Conservation (phyloP, 2,329 filamentous ascomycete species). For the Neurospora sp. region DNA sequence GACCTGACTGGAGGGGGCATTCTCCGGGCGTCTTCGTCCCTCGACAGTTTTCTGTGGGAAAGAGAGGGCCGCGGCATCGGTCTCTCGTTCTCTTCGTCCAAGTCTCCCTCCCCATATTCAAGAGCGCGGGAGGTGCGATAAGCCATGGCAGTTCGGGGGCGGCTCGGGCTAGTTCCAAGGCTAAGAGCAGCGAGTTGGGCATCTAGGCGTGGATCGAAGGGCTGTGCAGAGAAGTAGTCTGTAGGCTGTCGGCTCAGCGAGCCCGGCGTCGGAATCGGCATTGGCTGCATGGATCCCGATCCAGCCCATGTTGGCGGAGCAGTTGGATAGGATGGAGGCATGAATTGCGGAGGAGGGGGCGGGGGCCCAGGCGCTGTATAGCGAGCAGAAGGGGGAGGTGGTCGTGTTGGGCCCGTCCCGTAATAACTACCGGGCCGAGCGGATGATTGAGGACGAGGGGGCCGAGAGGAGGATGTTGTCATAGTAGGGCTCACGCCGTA, state of each 20-base stretch:
- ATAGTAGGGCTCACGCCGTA: constrained; percentile 28
- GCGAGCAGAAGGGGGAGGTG: constrained; percentile 9
- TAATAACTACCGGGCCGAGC: constrained; percentile 28
- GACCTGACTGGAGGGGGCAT: constrained; percentile 33
- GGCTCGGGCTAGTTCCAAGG: constrained; percentile 7
- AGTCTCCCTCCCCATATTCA: constrained; percentile 27
- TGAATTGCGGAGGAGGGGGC: constrained; percentile 4
- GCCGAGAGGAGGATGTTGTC: constrained; percentile 24
- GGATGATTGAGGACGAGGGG: constrained; percentile 27
- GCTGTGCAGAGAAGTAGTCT: constrained; percentile 16
- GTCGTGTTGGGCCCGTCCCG: constrained; percentile 15
- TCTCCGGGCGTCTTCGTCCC: neutral
- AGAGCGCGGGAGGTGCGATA: constrained; percentile 20
- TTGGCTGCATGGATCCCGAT: neutral
- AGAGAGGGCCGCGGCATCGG: constrained; percentile 25
- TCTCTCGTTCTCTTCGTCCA: constrained; percentile 34
- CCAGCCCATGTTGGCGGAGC: constrained; percentile 6
- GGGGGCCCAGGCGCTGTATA: constrained; percentile 9
- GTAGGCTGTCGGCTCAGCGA: constrained; percentile 11
- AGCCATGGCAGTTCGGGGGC: constrained; percentile 31
- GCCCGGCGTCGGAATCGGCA: constrained; percentile 3
- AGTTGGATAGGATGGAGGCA: constrained; percentile 7
- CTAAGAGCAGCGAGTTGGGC: neutral
- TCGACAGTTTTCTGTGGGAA: neutral
- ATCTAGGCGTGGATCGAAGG: constrained; percentile 15